Evolutionary conservation across 768 basidiomycete genomes (phyloP).

Genomic region (Gymnopilus junonius): DNA sequence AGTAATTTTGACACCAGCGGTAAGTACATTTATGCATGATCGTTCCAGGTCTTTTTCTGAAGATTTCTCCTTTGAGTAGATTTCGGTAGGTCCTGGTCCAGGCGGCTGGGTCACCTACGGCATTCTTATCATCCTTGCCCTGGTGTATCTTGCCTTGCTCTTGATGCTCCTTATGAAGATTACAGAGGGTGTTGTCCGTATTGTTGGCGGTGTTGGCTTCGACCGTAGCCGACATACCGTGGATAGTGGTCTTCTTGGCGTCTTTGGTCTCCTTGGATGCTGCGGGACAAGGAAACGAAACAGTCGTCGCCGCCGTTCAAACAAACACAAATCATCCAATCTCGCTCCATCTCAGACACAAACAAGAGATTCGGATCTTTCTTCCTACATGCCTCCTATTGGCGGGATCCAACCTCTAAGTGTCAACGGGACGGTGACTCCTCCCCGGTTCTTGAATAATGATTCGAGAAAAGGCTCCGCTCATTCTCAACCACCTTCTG

Average conservation of each 20-base stretch:
- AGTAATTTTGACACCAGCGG: conserved; percentile 88
- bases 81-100: conserved; percentile 80
- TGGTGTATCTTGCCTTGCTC: conserved; percentile 84
- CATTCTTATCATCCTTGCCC: conserved; percentile 79
- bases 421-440: conserved; percentile 31
- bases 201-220: conserved; percentile 79
- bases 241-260: conserved; percentile 89
- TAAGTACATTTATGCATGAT: conserved; percentile 43
- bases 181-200: conserved; percentile 79
- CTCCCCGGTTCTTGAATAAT: conserved; percentile 37
- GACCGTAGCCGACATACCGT: conserved; percentile 79
- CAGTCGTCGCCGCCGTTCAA: conserved; percentile 34
- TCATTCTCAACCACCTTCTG: conserved; percentile 66
- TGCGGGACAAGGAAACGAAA: conserved; percentile 50
- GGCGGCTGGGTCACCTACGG: conserved; percentile 95
- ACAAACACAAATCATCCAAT: conserved; percentile 16
- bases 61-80: conserved; percentile 47
- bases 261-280: conserved; percentile 73
- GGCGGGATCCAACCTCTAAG: conserved; percentile 30
- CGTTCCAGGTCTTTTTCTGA: background rate
- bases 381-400: conserved; percentile 54
- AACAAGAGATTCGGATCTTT: conserved; percentile 47
- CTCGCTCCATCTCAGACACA: conserved; percentile 12
- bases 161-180: conserved; percentile 87
- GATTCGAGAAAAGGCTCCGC: conserved; percentile 54